phyloP scores from a whole-genome alignment of 345 rosid species.

The Euphorbia pulcherrima region DNA sequence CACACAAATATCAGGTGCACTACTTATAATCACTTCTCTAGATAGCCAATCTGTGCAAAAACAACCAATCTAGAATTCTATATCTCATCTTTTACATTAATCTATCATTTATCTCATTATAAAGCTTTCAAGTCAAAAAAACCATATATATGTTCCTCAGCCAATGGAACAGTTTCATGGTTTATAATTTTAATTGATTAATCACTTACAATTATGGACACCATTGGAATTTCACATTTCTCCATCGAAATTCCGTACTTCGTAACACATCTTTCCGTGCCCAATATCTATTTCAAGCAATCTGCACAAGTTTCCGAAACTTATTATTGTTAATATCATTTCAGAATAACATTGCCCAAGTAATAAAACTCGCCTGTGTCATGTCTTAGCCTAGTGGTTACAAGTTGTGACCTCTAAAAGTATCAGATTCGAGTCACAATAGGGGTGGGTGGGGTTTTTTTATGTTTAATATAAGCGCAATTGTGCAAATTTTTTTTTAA shows the following conservation, averaged over 20 bases:
- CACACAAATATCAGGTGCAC: not conserved
- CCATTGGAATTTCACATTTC: constrained; percentile 13
- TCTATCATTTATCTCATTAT: not conserved
- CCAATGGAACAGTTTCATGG: constrained; percentile 11
- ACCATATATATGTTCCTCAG: constrained; percentile 17
- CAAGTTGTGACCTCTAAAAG: no score
- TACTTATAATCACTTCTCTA: not conserved
- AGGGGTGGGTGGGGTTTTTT: no score
- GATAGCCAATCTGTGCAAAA: not conserved
- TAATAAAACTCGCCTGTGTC: no score
- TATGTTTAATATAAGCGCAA: no score
- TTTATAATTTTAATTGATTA: constrained; percentile 33
- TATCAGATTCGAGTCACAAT: no score
- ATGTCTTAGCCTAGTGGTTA: no score
- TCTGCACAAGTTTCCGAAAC: no score
- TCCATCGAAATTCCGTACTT: constrained; percentile 9
- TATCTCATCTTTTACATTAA: constrained; percentile 11
- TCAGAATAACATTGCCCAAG: no score
- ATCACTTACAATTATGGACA: constrained; percentile 33
- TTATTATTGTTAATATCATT: no score
- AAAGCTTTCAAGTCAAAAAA: constrained; percentile 15
- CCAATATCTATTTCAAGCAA: constrained; percentile 3
- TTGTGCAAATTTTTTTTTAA: no score
- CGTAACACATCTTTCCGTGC: constrained; percentile 11
- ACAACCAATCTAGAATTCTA: not conserved